Evolutionary conservation across 768 basidiomycete genomes (phyloP), one percentile per base, ranked within the genome.

Genomic region (Phanerodontia chrysosporium): DNA sequence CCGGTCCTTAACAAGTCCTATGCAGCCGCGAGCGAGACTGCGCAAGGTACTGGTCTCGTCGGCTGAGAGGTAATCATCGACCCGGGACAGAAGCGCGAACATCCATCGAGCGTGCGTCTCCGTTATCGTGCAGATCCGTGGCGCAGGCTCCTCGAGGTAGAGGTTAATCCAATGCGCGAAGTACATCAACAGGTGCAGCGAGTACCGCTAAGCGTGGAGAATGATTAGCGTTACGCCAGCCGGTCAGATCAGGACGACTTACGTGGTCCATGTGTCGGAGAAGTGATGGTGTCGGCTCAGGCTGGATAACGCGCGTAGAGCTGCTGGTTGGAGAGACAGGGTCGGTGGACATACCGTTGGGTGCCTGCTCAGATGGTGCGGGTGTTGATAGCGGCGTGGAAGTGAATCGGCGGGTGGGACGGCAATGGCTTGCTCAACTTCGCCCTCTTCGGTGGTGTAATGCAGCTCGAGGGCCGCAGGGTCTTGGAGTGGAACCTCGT

Each of bases 31-130:
- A 2, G 85, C 87, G 39, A 94, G 81, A 61, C 79, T 86, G 13
- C 92, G 88, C 57, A 94, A 71, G n/a, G 84, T 75, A 67, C 80
- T 85, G 75, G 86, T 87, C 62, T 92, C 90, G 60, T 93, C 89
- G 22, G 87, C 83, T 48, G 86, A 82, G 35, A 92, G 72, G 44
- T 81, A 75, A 39, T 85, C 83, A 52, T 92, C 90, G 14, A 92
- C 73, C 45, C 84, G 82, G 28, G 85, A 76, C 24, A 95, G 78
- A 45, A 93, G 77, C 18, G 79, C 78, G 70, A 93, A 90, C 45
- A 94, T 85, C 92, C 92, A 94, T 30, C 80, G 81, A 18, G 83
- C 82, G 66, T 92, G 89, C 35, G 76, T 72, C 63, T 81, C 79
- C 13, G 80, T 80, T 21, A 83, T 78, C 35, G 70, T 68, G 64